phyloP scores from a whole-genome alignment of 2,329 filamentous ascomycete species.

The Teratosphaeria nubilosa region DNA sequence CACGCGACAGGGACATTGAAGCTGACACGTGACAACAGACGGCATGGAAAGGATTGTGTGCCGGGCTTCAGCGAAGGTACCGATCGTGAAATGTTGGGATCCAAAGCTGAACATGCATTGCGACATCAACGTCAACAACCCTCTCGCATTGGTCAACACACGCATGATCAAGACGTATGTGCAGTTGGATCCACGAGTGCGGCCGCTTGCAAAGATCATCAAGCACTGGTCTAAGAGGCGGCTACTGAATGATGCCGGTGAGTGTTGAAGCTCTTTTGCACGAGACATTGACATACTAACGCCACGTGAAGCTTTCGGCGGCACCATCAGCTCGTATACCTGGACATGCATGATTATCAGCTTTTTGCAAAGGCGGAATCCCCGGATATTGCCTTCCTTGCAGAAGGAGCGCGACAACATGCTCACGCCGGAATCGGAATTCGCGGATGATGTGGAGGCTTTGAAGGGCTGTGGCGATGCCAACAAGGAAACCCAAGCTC shows the following conservation, averaged over 20 bases:
- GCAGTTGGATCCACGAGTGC: slow-evolving; percentile 79
- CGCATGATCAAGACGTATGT: slow-evolving; percentile 97
- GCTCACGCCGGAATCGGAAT: slow-evolving; percentile 55
- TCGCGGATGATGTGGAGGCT: slow-evolving; percentile 72
- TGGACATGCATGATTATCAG: slow-evolving; percentile 99
- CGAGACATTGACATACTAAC: slow-evolving; percentile 4
- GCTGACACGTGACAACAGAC: slow-evolving; percentile 44
- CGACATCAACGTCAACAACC: slow-evolving; percentile 99
- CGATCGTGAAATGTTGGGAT: slow-evolving; percentile 98
- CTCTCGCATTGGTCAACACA: slow-evolving; percentile 86
- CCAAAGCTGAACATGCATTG: slow-evolving; percentile 80
- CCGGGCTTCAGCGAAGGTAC: slow-evolving; percentile 88
- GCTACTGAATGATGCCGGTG: slow-evolving; percentile 92
- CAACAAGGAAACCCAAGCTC: slow-evolving; percentile 74
- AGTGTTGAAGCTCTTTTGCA: slow-evolving; percentile 27
- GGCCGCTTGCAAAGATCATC: slow-evolving; percentile 89
- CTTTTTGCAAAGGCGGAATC: slow-evolving; percentile 79
- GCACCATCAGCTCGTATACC: slow-evolving; percentile 93
- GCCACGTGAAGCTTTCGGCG: slow-evolving; percentile 60
- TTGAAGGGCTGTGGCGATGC: slow-evolving; percentile 62
- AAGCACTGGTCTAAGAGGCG: slow-evolving; percentile 94
- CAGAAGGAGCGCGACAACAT: slow-evolving; percentile 62
- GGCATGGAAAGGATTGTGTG: slow-evolving; percentile 96
- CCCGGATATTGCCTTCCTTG: slow-evolving; percentile 74
- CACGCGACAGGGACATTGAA: not conserved